Percentiles rank a stretch among this genome's conserved stretches.
Conservation (phyloP, 495 filamentous ascomycete genomes). For the Xylaria sp. region DNA sequence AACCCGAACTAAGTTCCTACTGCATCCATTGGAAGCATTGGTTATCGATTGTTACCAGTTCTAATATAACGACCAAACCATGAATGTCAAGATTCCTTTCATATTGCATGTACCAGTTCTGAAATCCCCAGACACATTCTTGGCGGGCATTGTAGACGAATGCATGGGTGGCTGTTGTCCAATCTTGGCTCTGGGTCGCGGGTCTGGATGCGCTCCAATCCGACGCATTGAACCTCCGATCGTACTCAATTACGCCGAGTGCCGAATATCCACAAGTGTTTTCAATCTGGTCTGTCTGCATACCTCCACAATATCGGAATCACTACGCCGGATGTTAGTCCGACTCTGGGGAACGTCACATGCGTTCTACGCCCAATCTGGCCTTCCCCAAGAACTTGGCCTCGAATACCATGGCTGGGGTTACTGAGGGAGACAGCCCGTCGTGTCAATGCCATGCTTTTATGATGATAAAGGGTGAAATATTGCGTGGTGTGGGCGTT, state of each 20-base stretch:
- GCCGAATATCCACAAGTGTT: not conserved
- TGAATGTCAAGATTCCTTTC: not conserved
- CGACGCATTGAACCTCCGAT: not conserved
- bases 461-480: not conserved
- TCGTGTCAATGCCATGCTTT: too few relatives aligned
- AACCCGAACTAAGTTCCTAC: not conserved
- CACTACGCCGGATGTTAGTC: not conserved
- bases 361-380: not conserved
- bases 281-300: not conserved
- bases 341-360: not conserved
- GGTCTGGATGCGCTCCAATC: conserved; percentile 14
- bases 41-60: not conserved
- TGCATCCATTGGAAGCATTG: not conserved
- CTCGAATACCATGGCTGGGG: not conserved
- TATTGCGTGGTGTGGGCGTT: not conserved
- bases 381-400: not conserved
- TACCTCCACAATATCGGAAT: not conserved
- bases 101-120: not conserved
- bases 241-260: not conserved
- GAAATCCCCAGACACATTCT: not conserved
- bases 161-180: not conserved
- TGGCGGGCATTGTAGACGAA: not conserved
- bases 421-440: not conserved
- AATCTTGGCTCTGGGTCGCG: conserved; percentile 4
- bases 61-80: too few relatives aligned